phyloP scores from a whole-genome alignment of 768 basidiomycete species.

The Leccinellum albellum region DNA sequence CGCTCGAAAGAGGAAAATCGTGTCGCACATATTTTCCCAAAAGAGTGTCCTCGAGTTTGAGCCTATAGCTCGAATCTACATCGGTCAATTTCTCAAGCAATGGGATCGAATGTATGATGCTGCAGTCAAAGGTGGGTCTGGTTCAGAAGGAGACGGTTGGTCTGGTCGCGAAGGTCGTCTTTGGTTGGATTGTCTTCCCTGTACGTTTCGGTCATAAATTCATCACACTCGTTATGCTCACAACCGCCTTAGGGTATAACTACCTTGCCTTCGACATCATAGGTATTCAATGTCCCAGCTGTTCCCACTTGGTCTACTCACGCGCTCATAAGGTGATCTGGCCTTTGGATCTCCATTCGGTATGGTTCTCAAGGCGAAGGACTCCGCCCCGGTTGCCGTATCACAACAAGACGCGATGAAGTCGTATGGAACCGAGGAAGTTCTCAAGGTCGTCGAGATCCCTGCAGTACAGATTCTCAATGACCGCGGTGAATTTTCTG shows the following conservation, averaged over 20 bases:
- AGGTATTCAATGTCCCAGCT: slow-evolving; percentile 33
- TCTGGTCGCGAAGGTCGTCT: slow-evolving; percentile 56
- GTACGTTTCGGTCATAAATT: slow-evolving; percentile 43
- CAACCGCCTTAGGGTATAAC: slow-evolving; percentile 44
- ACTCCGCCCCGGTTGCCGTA: slow-evolving; percentile 66
- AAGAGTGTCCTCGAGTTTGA: slow-evolving; percentile 87
- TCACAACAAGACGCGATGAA: slow-evolving; percentile 53
- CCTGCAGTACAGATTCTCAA: slow-evolving; percentile 86
- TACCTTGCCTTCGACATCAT: slow-evolving; percentile 75
- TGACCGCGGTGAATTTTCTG: slow-evolving; percentile 82
- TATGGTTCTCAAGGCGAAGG: slow-evolving; percentile 74
- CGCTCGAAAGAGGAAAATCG: slow-evolving; percentile 86
- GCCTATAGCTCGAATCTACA: slow-evolving; percentile 63
- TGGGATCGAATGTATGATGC: slow-evolving; percentile 69
- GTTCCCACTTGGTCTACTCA: background rate
- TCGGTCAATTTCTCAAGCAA: slow-evolving; percentile 57
- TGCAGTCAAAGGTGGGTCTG: slow-evolving; percentile 53
- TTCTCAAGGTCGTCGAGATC: slow-evolving; percentile 52
- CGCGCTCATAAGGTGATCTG: slow-evolving; percentile 46
- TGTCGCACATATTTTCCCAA: slow-evolving; percentile 80
- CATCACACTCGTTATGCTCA: background rate
- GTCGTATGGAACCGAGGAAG: slow-evolving; percentile 46
- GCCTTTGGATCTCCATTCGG: slow-evolving; percentile 88
- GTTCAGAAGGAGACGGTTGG: slow-evolving; percentile 63
- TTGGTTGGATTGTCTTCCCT: slow-evolving; percentile 74